phyloP scores from a whole-genome alignment of 768 basidiomycete genomes.

The Termitomyces sp. region DNA sequence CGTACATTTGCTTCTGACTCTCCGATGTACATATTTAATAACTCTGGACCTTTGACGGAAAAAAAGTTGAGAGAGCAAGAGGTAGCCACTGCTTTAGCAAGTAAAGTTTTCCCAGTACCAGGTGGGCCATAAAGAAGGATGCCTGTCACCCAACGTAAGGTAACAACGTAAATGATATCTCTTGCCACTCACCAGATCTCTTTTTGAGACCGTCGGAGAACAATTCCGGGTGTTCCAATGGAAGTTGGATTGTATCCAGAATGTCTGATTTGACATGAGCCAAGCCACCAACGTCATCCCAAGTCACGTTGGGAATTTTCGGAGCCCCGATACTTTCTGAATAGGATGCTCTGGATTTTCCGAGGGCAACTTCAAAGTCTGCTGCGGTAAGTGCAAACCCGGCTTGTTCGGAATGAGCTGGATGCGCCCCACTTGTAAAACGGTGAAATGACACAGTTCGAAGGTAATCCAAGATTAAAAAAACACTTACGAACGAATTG shows the following conservation, averaged over 20 bases:
- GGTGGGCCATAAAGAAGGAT: conserved; percentile 93
- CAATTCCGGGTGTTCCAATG: conserved; percentile 85
- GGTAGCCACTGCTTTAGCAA: conserved; percentile 96
- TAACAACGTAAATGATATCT: neutral
- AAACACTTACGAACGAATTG: conserved; percentile 32
- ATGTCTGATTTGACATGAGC: conserved; percentile 88
- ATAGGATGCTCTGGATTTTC: conserved; percentile 71
- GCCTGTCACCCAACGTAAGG: conserved; percentile 39
- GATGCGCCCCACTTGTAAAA: conserved; percentile 19
- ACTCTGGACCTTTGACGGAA: conserved; percentile 94
- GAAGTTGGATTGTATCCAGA: conserved; percentile 92
- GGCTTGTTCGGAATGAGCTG: conserved; percentile 29
- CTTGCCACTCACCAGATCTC: conserved; percentile 66
- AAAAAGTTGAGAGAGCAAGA: conserved; percentile 95
- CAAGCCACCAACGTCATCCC: conserved; percentile 97
- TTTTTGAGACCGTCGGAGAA: conserved; percentile 93
- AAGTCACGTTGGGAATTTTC: conserved; percentile 90
- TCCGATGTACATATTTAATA: conserved; percentile 98
- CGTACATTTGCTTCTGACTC: conserved; percentile 98
- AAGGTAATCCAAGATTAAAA: neutral
- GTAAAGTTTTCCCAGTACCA: conserved; percentile 92
- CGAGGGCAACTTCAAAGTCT: conserved; percentile 75
- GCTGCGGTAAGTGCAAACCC: conserved; percentile 45
- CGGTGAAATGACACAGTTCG: neutral
- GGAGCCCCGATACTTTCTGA: conserved; percentile 96